Evolutionary conservation across 2,329 filamentous ascomycete species (phyloP), one percentile per base, ranked within the genome.

Genomic region (Penicillium thymicola): DNA sequence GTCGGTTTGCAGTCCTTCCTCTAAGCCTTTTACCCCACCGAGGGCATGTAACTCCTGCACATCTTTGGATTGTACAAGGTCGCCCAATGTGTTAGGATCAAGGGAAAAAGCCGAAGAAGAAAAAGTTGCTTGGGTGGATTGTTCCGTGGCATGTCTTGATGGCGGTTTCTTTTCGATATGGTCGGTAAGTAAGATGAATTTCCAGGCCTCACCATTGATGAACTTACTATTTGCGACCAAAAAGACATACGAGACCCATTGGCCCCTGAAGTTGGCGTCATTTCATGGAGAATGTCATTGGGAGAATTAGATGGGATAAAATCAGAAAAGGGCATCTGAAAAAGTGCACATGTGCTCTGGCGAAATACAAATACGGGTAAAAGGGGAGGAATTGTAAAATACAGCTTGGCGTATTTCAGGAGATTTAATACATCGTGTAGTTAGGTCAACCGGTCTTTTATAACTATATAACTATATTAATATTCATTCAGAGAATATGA

Each of bases 1-100:
- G 62, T 88, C 77, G 3, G 85, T 84, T 53, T 82, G 76, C 2
- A 90, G 70, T 3, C 86, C 87, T 65, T 83, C 87, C 65, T 88
- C 86, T 18, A 90, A 67, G 1, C 88, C 87, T 4, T 72, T 74
- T 3, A 89, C 70, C 36, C 87, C 49, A 16, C 50, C 50, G 2
- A 57, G 36, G 8, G 30, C 14, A 23, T 44, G 30, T 3, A 57
- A 7, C 14, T 10, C 16, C 18, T 46, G 38, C 14, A 48, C 3
- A 48, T 54, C 38, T 28, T 42, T 57, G n/a, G 50, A 48, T n/a
- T 48, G 37, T 21, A 48, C 43, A 25, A 57, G 30, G 14, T 54
- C 18, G 13, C 54, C 34, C 18, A 57, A 18, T 7, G n/a, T 13
- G 5, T 57, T 25, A 4, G 54, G 43, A 25, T 53, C 25, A 0